A percentile compares a stretch with the other conserved stretches of the same genome.
phyloP scores from a whole-genome alignment of 2,329 filamentous ascomycete genomes.

The Monilinia vaccinii-corymbosi region DNA sequence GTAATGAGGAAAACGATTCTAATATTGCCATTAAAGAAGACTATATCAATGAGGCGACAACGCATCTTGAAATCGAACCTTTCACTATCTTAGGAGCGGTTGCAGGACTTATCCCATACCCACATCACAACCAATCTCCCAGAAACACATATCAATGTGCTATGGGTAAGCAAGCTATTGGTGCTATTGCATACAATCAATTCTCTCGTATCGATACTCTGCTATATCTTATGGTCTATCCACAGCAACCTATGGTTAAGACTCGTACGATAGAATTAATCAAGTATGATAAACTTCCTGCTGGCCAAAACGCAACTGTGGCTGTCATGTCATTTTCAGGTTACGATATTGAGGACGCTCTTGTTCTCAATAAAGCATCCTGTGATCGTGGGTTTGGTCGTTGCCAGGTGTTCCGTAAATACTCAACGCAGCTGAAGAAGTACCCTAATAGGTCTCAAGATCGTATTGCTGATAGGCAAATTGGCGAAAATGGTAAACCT shows the following conservation, averaged over 20 bases:
- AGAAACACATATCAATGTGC: slow-evolving; percentile 98
- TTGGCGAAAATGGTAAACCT: slow-evolving; percentile 46
- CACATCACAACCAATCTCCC: slow-evolving; percentile 97
- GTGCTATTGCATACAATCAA: slow-evolving; percentile 95
- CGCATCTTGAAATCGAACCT: slow-evolving; percentile 94
- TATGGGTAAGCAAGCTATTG: slow-evolving; percentile 99
- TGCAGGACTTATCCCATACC: slow-evolving; percentile 92
- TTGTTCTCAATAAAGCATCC: slow-evolving; percentile 94
- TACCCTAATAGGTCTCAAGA: slow-evolving; percentile 73
- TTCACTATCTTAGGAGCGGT: slow-evolving; percentile 95
- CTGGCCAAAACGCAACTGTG: slow-evolving; percentile 92
- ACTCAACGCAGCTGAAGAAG: slow-evolving; percentile 74
- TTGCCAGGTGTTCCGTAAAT: slow-evolving; percentile 97
- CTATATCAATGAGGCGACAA: slow-evolving; percentile 74
- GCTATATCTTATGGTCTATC: slow-evolving; percentile 94
- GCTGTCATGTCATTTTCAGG: slow-evolving; percentile 99
- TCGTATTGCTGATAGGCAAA: slow-evolving; percentile 52
- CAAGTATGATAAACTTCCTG: slow-evolving; percentile 94
- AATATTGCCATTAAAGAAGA: slow-evolving; percentile 85
- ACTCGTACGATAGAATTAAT: slow-evolving; percentile 94
- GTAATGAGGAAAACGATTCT: slow-evolving; percentile 96
- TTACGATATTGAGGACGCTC: slow-evolving; percentile 97
- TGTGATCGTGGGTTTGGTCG: slow-evolving; percentile 91
- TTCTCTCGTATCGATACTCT: slow-evolving; percentile 95
- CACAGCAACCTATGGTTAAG: slow-evolving; percentile 95